Evolutionary conservation across 1,139 yeast genomes (phyloP).

Genomic region (Saccharomyces hybrid): DNA sequence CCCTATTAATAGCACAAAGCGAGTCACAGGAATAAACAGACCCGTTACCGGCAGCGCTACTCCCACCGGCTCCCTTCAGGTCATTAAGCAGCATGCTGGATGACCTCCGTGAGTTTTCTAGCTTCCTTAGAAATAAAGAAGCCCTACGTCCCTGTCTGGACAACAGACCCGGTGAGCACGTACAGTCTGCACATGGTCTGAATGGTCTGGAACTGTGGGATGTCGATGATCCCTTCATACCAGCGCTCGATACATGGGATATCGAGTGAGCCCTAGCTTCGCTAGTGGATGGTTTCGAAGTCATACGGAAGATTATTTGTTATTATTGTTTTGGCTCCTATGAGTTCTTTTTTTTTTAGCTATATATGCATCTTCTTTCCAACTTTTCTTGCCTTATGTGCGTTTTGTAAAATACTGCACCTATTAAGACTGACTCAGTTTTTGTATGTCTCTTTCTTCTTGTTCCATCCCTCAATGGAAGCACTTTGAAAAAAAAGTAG

Average conservation of each 20-base stretch:
- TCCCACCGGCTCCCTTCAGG: slow-evolving; percentile 12
- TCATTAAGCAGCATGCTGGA: slow-evolving; percentile 2
- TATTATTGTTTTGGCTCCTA: not conserved
- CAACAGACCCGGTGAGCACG: slow-evolving; percentile 72
- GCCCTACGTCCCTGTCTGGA: slow-evolving; percentile 56
- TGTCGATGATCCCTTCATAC: not conserved
- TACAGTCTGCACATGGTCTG: slow-evolving; percentile 61
- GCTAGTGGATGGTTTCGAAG: not conserved
- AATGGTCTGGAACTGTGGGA: slow-evolving; percentile 5
- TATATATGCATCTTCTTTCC: not conserved
- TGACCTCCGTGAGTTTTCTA: slow-evolving; percentile 21
- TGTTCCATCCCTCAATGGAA: not conserved
- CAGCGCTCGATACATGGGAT: not conserved
- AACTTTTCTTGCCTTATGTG: not conserved
- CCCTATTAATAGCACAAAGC: slow-evolving; percentile 32
- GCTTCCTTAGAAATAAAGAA: slow-evolving; percentile 34
- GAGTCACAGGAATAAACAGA: slow-evolving; percentile 35
- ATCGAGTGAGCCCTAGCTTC: not conserved
- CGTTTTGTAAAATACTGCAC: not conserved
- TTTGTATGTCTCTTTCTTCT: not conserved
- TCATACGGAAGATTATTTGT: not conserved
- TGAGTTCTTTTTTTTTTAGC: not conserved
- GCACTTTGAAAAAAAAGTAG: not conserved
- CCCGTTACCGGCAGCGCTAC: slow-evolving; percentile 20
- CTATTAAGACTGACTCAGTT: not conserved